A percentile compares a stretch with the other conserved stretches of the same genome.
phyloP scores from a whole-genome alignment of 2,329 filamentous ascomycete species.

The Fusarium tanahbumbuense region DNA sequence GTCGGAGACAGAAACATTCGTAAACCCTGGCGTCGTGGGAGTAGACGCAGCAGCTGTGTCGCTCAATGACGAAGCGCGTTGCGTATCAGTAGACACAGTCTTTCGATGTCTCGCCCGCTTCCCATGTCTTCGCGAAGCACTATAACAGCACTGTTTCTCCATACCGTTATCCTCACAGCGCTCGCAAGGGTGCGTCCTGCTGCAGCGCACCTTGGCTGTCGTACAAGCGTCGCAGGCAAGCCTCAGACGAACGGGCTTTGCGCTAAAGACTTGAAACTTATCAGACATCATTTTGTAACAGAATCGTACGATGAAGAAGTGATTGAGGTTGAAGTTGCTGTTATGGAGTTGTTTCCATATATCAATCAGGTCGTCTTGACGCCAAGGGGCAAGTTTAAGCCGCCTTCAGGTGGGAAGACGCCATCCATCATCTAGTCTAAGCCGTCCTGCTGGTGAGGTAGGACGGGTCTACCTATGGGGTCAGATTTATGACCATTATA shows the following conservation, averaged over 20 bases:
- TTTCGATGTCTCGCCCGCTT: conserved; percentile 27
- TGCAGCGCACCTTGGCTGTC: conserved; percentile 35
- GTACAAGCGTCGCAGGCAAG: conserved; percentile 37
- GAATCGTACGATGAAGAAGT: not conserved
- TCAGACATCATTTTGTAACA: conserved; percentile 8
- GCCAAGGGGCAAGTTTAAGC: not conserved
- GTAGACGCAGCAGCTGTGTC: not conserved
- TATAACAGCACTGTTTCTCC: conserved; percentile 26
- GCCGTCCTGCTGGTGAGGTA: conserved; percentile 24
- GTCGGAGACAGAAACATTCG: not conserved
- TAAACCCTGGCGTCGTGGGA: not conserved
- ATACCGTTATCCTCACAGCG: conserved; percentile 29
- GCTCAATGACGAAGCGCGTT: conserved; percentile 1
- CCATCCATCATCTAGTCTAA: conserved; percentile 9
- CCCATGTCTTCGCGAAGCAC: conserved; percentile 22
- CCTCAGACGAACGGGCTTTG: conserved; percentile 26
- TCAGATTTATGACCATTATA: not conserved
- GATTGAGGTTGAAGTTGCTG: not conserved
- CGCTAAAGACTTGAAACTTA: conserved; percentile 3
- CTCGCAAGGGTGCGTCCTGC: conserved; percentile 34
- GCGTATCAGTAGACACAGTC: not conserved
- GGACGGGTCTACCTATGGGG: conserved; percentile 11
- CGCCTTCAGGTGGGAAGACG: conserved; percentile 5
- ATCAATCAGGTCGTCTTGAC: not conserved
- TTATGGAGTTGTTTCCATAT: conserved; percentile 5